These are phyloP conservation scores for Botrytis porri DNA, from an alignment of 2,329 filamentous ascomycete species.

Conservation along the genomic window DNA sequence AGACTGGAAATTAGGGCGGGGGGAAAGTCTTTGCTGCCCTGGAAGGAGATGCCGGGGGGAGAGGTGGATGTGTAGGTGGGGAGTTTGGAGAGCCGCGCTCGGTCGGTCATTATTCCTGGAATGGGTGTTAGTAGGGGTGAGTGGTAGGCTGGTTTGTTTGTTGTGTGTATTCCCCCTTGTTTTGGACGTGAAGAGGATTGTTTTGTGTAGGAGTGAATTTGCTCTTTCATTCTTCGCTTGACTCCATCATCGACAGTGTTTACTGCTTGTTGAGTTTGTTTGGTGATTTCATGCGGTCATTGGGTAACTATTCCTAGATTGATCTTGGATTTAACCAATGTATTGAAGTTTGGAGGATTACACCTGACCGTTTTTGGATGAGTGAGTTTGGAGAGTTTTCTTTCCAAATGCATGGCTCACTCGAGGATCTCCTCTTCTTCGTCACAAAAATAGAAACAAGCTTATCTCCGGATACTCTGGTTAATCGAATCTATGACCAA, in stretches of 20 bases:
- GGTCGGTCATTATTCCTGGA: constrained; percentile 66
- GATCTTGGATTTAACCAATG: not conserved
- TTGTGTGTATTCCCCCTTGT: not conserved
- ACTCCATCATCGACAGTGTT: not conserved
- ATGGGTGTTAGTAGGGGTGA: constrained; percentile 17
- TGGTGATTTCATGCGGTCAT: not conserved
- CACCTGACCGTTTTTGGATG: too few relatives aligned
- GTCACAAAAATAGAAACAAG: not conserved
- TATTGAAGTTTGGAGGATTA: too few relatives aligned
- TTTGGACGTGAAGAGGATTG: not conserved
- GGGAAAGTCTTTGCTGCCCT: constrained; percentile 79
- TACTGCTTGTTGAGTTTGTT: not conserved
- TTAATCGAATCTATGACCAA: not conserved
- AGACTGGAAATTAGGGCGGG: constrained; percentile 61
- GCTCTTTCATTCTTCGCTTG: not conserved
- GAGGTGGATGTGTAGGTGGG: constrained; percentile 55
- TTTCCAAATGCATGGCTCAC: not conserved
- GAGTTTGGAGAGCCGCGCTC: constrained; percentile 69
- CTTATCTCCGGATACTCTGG: not conserved
- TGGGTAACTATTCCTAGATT: not conserved
- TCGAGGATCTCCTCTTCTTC: not conserved
- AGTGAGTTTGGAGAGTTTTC: not conserved
- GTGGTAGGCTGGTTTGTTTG: not conserved
- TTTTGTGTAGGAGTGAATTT: not conserved
- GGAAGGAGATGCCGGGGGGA: constrained; percentile 59